Conservation (phyloP, 2,329 filamentous ascomycete species). For the Penicillium olsonii region DNA sequence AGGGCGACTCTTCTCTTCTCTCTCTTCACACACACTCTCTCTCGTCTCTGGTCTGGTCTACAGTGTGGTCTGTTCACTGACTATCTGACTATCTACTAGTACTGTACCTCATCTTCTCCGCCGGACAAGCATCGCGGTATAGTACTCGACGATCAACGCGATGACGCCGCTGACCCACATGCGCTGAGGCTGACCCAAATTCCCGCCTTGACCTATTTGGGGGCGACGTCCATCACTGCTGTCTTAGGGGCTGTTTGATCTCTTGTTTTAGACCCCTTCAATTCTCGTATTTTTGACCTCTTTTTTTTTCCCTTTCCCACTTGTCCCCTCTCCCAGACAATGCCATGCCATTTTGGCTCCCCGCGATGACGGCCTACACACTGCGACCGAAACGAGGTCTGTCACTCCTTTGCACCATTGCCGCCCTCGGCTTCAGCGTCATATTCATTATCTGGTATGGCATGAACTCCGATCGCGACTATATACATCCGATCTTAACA, state of each 20-base stretch:
- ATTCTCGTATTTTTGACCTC: not conserved
- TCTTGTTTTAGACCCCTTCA: not conserved
- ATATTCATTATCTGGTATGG: slow-evolving; percentile 34
- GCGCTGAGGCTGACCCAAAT: not conserved
- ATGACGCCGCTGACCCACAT: slow-evolving; percentile 5
- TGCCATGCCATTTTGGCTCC: slow-evolving; percentile 2
- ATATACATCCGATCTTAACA: slow-evolving; percentile 39
- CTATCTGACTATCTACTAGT: too few relatives aligned
- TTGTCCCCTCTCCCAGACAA: not conserved
- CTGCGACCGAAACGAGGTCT: slow-evolving; percentile 27
- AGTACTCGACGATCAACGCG: not conserved
- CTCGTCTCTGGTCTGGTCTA: too few relatives aligned
- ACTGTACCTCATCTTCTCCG: too few relatives aligned
- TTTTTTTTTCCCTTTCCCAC: too few relatives aligned
- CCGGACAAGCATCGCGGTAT: too few relatives aligned
- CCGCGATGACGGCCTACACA: slow-evolving; percentile 24
- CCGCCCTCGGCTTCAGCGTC: slow-evolving; percentile 19
- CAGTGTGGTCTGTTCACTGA: too few relatives aligned
- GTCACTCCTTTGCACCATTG: slow-evolving; percentile 22
- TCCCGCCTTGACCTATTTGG: not conserved
- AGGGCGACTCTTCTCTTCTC: too few relatives aligned
- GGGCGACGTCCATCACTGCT: slow-evolving; percentile 1
- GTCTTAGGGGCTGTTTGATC: not conserved
- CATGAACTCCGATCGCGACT: slow-evolving; percentile 40
- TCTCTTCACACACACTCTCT: too few relatives aligned